Conservation (phyloP, 75 land plant genomes). For the Cryptomeria japonica region DNA sequence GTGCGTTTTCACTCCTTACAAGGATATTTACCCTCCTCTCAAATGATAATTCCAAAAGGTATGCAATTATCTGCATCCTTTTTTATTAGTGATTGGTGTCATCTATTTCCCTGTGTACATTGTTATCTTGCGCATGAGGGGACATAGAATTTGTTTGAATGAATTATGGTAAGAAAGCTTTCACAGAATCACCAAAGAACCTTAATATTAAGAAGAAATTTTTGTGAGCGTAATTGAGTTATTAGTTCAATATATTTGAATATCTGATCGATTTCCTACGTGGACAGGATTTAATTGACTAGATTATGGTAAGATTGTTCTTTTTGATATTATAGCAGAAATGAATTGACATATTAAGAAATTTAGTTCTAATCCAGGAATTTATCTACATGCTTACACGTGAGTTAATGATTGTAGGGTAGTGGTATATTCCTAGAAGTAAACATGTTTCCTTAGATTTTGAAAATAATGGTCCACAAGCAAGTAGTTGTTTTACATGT, state of each 20-base stretch:
- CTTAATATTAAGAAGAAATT: background rate
- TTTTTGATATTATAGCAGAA: background rate
- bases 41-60: conserved; percentile 68
- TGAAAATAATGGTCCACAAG: background rate
- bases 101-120: background rate
- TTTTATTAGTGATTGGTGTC: background rate
- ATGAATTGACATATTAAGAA: background rate
- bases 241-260: background rate
- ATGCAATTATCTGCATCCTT: background rate
- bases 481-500: background rate
- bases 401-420: background rate
- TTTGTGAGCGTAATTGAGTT: background rate
- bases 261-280: background rate
- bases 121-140: background rate
- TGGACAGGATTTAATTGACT: background rate
- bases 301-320: background rate
- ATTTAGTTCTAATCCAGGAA: background rate
- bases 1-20: conserved; percentile 73
- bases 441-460: background rate
- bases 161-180: background rate
- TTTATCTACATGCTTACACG: background rate
- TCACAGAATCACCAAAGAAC: background rate
- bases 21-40: conserved; percentile 90
- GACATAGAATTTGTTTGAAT: background rate
- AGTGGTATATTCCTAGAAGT: background rate